These are phyloP conservation scores for Solanum rostratum DNA, from an alignment of 257 asterid genomes.

Conservation along the genomic window DNA sequence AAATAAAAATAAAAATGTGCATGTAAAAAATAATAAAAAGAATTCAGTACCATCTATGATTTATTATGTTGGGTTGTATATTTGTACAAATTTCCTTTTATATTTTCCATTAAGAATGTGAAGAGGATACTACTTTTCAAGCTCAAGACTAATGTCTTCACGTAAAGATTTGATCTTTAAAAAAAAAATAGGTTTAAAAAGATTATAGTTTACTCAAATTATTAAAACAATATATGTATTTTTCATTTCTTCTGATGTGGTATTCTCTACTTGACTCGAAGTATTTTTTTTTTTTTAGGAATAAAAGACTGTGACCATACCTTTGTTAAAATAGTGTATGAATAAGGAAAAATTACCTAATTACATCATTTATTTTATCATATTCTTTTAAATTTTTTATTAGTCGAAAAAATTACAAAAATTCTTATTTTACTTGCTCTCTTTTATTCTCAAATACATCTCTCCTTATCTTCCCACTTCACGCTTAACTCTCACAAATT, in stretches of 20 bases:
- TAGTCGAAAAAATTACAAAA: too few species aligned
- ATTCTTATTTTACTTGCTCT: too few species aligned
- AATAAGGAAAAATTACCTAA: too few species aligned
- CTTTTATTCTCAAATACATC: too few species aligned
- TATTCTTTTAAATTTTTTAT: too few species aligned
- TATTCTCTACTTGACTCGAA: neutral
- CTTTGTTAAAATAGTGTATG: neutral
- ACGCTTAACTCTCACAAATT: too few species aligned
- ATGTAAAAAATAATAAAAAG: neutral
- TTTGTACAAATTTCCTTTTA: neutral
- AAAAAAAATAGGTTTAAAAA: neutral
- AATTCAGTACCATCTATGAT: too few species aligned
- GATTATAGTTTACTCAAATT: neutral
- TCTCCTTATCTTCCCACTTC: too few species aligned
- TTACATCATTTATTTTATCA: too few species aligned
- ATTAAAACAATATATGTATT: neutral
- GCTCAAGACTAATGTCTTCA: neutral
- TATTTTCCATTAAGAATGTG: neutral
- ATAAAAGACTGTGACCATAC: neutral
- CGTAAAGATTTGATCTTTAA: neutral
- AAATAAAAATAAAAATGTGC: neutral
- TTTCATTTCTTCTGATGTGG: neutral
- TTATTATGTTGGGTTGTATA: too few species aligned
- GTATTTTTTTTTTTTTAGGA: neutral
- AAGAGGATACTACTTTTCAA: neutral